These are phyloP conservation scores for Plasmodium berghei DNA, from an alignment of 169 alveolate genomes.

Conservation along the genomic window DNA sequence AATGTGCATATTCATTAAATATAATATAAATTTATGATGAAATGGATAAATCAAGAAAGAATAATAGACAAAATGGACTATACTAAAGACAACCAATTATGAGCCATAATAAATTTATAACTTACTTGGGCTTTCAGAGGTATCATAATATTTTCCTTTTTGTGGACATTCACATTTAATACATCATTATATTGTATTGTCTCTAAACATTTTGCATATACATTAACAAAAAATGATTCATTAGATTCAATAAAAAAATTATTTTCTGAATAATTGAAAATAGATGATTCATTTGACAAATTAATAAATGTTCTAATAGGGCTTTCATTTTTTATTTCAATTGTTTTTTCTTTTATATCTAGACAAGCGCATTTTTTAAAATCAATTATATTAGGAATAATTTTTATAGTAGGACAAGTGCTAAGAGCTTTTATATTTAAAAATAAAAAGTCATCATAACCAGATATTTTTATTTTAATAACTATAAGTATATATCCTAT, in stretches of 20 bases:
- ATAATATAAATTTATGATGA: too few species aligned
- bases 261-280: conserved; percentile 42
- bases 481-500: conserved; percentile 62
- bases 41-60: too few species aligned
- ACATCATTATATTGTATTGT: conserved; percentile 29
- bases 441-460: conserved; percentile 61
- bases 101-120: too few species aligned
- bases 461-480: conserved; percentile 51
- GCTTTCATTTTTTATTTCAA: conserved; percentile 75
- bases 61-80: too few species aligned
- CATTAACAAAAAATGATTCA: conserved; percentile 20
- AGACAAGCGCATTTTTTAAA: conserved; percentile 68
- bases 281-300: conserved; percentile 32
- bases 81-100: too few species aligned
- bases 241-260: conserved; percentile 37
- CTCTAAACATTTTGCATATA: conserved; percentile 48
- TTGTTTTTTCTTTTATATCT: conserved; percentile 47
- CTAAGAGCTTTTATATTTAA: conserved; percentile 54
- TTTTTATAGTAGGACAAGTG: conserved; percentile 66
- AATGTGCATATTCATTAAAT: not conserved
- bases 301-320: conserved; percentile 65
- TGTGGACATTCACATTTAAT: conserved; percentile 38
- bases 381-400: conserved; percentile 53
- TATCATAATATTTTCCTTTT: conserved; percentile 24
- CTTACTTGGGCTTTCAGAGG: conserved; percentile 58